phyloP scores from a whole-genome alignment of 75 land plant species.

The Larix kaempferi region DNA sequence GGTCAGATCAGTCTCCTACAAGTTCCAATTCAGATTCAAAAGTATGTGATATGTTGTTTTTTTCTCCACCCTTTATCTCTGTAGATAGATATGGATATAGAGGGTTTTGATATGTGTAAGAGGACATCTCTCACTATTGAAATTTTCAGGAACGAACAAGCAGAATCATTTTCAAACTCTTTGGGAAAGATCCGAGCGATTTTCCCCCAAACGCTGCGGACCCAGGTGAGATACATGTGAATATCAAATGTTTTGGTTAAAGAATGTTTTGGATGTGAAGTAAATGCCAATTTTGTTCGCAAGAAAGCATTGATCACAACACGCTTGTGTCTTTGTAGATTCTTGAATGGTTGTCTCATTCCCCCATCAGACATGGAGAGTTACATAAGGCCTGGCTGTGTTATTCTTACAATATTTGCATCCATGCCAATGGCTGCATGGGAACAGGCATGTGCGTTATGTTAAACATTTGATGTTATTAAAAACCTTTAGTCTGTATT shows the following conservation, averaged over 20 bases:
- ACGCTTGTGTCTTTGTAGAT: slow-evolving; percentile 16
- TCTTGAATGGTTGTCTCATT: slow-evolving; percentile 31
- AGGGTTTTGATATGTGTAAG: background rate
- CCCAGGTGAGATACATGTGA: slow-evolving; percentile 33
- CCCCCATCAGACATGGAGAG: slow-evolving; percentile 42
- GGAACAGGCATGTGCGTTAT: slow-evolving; percentile 29
- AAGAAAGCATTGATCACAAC: background rate
- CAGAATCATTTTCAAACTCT: slow-evolving; percentile 70
- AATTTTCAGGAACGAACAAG: slow-evolving; percentile 55
- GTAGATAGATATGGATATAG: background rate
- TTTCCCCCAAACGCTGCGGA: slow-evolving; percentile 46
- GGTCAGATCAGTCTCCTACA: slow-evolving; percentile 85
- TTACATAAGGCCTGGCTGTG: slow-evolving; percentile 50
- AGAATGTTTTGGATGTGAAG: background rate
- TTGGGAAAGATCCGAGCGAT: slow-evolving; percentile 59
- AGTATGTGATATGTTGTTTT: slow-evolving; percentile 25
- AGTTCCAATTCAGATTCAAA: slow-evolving; percentile 58
- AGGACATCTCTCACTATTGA: background rate
- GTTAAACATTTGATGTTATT: background rate
- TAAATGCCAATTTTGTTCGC: background rate
- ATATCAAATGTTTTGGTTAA: background rate
- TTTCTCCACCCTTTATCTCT: background rate
- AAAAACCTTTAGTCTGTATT: background rate
- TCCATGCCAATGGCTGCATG: slow-evolving; percentile 40
- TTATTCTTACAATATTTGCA: slow-evolving; percentile 31